Evolutionary conservation across 768 basidiomycete genomes (phyloP), one percentile per base, ranked within the genome.

Genomic region (Macrolepiota albuminosa): DNA sequence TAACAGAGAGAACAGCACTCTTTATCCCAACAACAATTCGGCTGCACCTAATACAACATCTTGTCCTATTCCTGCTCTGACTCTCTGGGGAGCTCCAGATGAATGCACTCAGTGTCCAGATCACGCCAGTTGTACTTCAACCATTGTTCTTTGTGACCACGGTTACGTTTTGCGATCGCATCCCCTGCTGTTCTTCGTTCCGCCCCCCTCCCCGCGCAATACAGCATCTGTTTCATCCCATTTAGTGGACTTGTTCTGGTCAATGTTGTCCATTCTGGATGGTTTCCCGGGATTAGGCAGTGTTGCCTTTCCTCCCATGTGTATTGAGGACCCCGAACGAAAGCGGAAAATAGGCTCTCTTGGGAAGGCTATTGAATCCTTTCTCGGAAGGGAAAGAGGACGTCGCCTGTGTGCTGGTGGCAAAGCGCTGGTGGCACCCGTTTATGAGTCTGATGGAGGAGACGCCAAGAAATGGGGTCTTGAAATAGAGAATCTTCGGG

Each of bases 381-480:
- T 81, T 50, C 78, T 91, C 59, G 83, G 83, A 11, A 78, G 81
- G 66, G 84, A 86, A 71, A 78, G 85, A 64, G 86, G 93, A 45
- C 76, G 73, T 64, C 81, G 84, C 60, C 63, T 91, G 10, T 94
- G 92, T 70, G 76, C 75, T 42, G 84, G 86, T 42, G 81, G 79
- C 37, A 73, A 72, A 50, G 56, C 54, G 2, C 61, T 66, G 6
- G 59, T 67, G n/a, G 60, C 67, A 45, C 54, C 61, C 29, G 63
- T 76, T 18, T 68, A 72, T 18, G 83, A 83, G 49, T 69, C 73
- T 59, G 82, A 85, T 56, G 85, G 83, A 11, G 84, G 85, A 61
- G 87, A 91, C 64, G 91, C 89, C n/a, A 81, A 79, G 69, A 82
- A 77, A 67, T 93, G 89, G 88, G 93, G 92, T 50, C 63, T 87